Evolutionary conservation across 495 filamentous ascomycete genomes (phyloP).

Genomic region (Hamigera avellanea): DNA sequence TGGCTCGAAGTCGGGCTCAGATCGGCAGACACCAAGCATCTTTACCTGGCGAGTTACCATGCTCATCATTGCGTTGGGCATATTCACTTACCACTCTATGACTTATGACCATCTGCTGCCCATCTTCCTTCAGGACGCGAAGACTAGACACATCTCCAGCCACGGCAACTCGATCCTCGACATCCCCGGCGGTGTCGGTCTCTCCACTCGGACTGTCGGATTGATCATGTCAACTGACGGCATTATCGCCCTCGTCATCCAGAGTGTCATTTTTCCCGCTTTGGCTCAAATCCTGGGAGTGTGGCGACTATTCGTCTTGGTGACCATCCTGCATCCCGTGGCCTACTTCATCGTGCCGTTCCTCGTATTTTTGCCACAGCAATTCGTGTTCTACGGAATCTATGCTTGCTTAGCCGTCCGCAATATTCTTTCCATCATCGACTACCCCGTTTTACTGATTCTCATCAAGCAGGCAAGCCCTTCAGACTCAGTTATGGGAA

Average conservation of each 20-base stretch:
- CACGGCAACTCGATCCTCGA: constrained; percentile 32
- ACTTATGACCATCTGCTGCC: constrained; percentile 75
- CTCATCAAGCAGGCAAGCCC: constrained; percentile 77
- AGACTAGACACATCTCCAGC: constrained; percentile 14
- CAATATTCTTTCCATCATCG: constrained; percentile 64
- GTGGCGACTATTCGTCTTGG: constrained; percentile 58
- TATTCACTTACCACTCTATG: constrained; percentile 85
- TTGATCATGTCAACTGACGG: constrained; percentile 74
- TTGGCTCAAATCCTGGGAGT: constrained; percentile 62
- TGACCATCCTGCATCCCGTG: constrained; percentile 66
- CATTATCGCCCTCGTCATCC: constrained; percentile 65
- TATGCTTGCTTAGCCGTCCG: constrained; percentile 60
- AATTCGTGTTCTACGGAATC: constrained; percentile 51
- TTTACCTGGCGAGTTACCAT: constrained; percentile 57
- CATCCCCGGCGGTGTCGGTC: constrained; percentile 63
- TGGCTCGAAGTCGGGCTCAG: constrained; percentile 24
- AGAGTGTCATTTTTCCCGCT: constrained; percentile 63
- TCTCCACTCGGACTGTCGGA: constrained; percentile 61
- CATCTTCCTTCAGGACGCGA: constrained; percentile 71
- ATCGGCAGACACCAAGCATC: constrained; percentile 30
- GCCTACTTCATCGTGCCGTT: constrained; percentile 65
- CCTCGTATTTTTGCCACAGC: constrained; percentile 48
- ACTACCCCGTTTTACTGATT: constrained; percentile 70
- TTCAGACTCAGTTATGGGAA: constrained; percentile 52
- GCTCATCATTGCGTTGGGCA: constrained; percentile 59